Base-by-base conservation (phyloP, 306 rosid species). In the Begonia peltatifolia region DNA sequence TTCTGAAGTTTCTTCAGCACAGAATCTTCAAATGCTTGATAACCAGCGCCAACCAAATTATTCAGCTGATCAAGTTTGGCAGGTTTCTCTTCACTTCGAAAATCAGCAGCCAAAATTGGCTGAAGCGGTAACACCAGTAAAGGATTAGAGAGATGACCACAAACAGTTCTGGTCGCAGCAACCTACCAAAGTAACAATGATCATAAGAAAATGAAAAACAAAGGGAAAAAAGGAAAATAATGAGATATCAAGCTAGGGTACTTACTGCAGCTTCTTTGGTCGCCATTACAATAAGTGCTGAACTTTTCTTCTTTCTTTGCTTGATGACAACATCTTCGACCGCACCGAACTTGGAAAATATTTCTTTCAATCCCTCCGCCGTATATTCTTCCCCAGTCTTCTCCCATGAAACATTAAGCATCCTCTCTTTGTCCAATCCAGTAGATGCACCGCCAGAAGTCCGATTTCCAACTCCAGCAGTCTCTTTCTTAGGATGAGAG, bases 241-340 rank as follows among this genome's bases (percentile, higher is more conserved):
- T 9, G 13, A 54, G 10, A n/a, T 6, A 30, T 9, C 38, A 12
- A 1, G 2, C 14, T 44, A 23, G 23, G 41, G 51, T 23, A 66
- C 94, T 76, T 57, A 90, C 99, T 36, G 86, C 87, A 63, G 88
- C 99, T 57, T 92, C 83, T 79, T 81, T 81, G 54, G 66, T 71
- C 0, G 79, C 71, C 96, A 92, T 92, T 6, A 79, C 94, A 62
- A 90, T 87, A 14, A 90, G 78, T 13, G 99, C 96, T 11, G 96
- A 86, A 62, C 94, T 86, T 65, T 54, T 92, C 66, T 86, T 90
- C 76, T 83, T 89, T 53, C 52, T 52, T 30, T 75, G 72, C 68
- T 78, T 90, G 60, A 90, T 83, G 43, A 90, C 84, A 46, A 90
- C 84, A 78, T 86, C 99, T 70, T 86, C 99, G 14, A 90, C 93